A percentile compares a stretch with the other conserved stretches of the same genome.
These are phyloP conservation scores for Prunus campanulata DNA, from an alignment of 306 rosid species.

Conservation along the genomic window DNA sequence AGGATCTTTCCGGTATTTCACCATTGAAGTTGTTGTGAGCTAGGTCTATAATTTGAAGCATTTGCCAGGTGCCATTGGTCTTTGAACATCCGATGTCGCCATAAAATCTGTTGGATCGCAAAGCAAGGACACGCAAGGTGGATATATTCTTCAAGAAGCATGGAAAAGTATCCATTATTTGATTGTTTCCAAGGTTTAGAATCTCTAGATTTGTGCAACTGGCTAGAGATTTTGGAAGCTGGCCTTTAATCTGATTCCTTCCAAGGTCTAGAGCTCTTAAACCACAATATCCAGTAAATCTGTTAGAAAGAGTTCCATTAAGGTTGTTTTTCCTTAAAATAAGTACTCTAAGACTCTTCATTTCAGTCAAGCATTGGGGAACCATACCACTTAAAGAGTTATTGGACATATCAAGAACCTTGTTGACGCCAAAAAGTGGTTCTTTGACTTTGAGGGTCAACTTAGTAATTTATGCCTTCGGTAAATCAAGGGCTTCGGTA, in stretches of 20 bases:
- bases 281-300: neutral
- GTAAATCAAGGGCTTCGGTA: too few relatives aligned
- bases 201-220: constrained; percentile 29
- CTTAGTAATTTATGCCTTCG: too few relatives aligned
- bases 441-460: too few relatives aligned
- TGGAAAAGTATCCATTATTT: constrained; percentile 8
- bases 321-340: constrained; percentile 26
- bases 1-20: constrained; percentile 19
- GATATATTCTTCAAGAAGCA: constrained; percentile 26
- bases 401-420: constrained; percentile 28
- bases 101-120: constrained; percentile 18
- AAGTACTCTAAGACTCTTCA: constrained; percentile 17
- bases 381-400: constrained; percentile 19
- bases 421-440: too few relatives aligned
- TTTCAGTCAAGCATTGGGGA: constrained; percentile 20
- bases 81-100: neutral
- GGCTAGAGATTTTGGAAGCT: constrained; percentile 23
- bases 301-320: neutral
- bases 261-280: neutral
- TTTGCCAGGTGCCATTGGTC: neutral
- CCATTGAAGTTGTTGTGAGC: constrained; percentile 45
- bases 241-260: neutral
- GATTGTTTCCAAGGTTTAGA: constrained; percentile 37
- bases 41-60: constrained; percentile 47
- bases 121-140: constrained; percentile 23